Conservation (phyloP, 2,329 filamentous ascomycete species). For the Achaetomium macrosporum region DNA sequence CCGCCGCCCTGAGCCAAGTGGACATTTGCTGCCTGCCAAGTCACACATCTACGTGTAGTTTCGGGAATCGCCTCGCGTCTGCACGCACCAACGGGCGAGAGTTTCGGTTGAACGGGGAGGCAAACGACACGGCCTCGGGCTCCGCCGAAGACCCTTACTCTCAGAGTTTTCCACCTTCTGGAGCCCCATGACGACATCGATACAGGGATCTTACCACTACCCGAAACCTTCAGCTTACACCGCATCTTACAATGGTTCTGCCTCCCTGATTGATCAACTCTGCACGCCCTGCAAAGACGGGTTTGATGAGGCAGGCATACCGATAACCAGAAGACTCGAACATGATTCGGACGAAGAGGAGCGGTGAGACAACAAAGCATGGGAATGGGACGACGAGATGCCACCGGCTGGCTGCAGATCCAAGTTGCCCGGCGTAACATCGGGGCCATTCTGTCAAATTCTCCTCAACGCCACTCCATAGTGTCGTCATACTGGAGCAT, state of each 20-base stretch:
- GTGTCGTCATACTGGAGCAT: conserved; percentile 13
- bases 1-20: too few relatives aligned
- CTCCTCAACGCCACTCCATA: conserved; percentile 6
- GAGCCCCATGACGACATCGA: conserved; percentile 19
- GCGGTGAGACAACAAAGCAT: neutral
- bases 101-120: neutral
- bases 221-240: neutral
- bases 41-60: too few relatives aligned
- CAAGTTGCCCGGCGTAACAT: neutral
- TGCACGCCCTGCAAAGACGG: neutral
- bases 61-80: neutral
- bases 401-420: too few relatives aligned
- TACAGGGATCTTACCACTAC: neutral
- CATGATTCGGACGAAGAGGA: neutral
- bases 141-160: conserved; percentile 10
- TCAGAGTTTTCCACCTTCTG: conserved; percentile 2
- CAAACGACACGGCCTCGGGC: conserved; percentile 2
- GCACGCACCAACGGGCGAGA: neutral
- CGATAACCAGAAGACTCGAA: neutral
- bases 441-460: conserved; percentile 2
- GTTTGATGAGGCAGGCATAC: neutral
- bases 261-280: neutral
- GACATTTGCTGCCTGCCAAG: neutral
- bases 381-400: neutral
- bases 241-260: neutral